Base-by-base conservation (phyloP, 176 grass and related monocot species). In the Triticum urartu region DNA sequence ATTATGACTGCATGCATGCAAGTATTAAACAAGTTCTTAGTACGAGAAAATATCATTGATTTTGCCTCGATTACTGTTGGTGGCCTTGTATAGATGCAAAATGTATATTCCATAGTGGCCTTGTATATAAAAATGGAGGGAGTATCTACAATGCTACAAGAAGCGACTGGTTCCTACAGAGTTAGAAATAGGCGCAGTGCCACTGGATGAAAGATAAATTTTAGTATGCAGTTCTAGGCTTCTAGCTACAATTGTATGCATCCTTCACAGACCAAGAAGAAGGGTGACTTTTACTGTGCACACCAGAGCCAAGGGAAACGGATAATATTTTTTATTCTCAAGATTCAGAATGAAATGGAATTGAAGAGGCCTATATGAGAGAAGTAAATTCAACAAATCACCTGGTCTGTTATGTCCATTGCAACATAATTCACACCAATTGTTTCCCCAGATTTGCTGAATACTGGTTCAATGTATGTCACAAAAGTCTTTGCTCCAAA, bases 401-500 rank as follows among this genome's bases (percentile, higher is more conserved):
- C 95, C 93, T 98, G 95, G 89, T 98, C 95, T 40, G 91, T 90
- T 79, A 98, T 83, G 71, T 98, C 95, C 84, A 98, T 91, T 61
- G 91, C 93, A 82, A 98, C 89, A 87, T 95, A 98, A 90, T 98
- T 98, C 68, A 98, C 90, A 32, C 95, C 95, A 70, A 98, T 93
- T 62, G 89, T 87, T 58, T 95, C 89, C 77, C 86, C 80, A 33
- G 84, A 60, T 83, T 90, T 98, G 83, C 89, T 93, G 80, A 93
- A 93, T 65, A 98, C 93, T 82, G 95, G 95, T 65, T 98, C 93
- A 65, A 98, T 94, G 74, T 93, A 95, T 82, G 92, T 95, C 71
- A 95, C 88, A 87, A 98, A 98, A 61, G 89, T 98, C 84, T 98
- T 98, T 67, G 75, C 81, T 81, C 95, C 95, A 91, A 98, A 98